Percentiles rank a stretch among this genome's conserved stretches.
These are phyloP conservation scores for Ceratocystis papillata DNA, from an alignment of 2,329 filamentous ascomycete genomes.

Conservation along the genomic window DNA sequence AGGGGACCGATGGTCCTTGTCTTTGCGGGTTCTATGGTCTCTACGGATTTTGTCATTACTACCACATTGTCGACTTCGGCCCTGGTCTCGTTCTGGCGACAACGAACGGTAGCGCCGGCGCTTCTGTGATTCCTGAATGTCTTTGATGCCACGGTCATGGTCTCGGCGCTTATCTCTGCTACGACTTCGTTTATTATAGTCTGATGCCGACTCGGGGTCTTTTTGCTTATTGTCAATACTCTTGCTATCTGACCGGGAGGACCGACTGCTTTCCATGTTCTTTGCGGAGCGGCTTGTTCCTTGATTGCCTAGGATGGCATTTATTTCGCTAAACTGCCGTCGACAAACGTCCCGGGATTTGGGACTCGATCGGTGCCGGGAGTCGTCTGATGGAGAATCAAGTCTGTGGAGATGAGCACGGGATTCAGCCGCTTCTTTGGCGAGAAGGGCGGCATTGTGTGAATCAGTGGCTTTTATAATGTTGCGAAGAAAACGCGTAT, in stretches of 20 bases:
- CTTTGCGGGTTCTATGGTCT: neutral
- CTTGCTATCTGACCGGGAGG: constrained; percentile 15
- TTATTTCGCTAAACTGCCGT: constrained; percentile 50
- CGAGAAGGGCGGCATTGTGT: constrained; percentile 78
- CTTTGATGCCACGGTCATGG: neutral
- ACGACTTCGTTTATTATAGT: neutral
- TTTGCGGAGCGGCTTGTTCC: constrained; percentile 21
- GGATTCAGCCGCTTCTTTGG: constrained; percentile 73
- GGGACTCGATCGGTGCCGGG: constrained; percentile 34
- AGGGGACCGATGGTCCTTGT: neutral
- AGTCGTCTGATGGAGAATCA: constrained; percentile 39
- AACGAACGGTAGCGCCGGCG: neutral
- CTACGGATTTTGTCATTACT: neutral
- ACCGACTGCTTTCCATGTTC: constrained; percentile 19
- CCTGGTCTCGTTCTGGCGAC: neutral
- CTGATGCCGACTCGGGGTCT: constrained; percentile 16
- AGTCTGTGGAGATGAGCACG: constrained; percentile 56
- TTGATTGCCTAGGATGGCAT: constrained; percentile 41
- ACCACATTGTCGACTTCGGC: neutral
- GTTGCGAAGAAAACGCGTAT: constrained; percentile 77
- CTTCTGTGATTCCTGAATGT: neutral
- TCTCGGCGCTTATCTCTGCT: neutral
- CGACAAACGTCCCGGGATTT: constrained; percentile 30
- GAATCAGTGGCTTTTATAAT: constrained; percentile 79
- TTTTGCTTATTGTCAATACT: constrained; percentile 22